phyloP scores from a whole-genome alignment of 345 rosid species.

The Melastoma malabathricum region DNA sequence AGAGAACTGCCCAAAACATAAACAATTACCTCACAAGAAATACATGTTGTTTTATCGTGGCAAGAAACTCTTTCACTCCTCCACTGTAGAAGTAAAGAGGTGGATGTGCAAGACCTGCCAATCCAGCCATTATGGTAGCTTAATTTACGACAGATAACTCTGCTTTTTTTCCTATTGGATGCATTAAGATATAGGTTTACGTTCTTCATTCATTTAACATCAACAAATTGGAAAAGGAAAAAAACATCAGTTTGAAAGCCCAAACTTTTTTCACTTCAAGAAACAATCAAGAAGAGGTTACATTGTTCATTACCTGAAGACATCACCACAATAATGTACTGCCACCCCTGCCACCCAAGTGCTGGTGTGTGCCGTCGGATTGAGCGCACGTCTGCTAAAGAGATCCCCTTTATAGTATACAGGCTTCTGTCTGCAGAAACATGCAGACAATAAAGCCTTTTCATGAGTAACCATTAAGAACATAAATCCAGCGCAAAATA shows the following conservation, averaged over 20 bases:
- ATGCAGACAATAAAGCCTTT: background rate
- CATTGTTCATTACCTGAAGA: slow-evolving; percentile 50
- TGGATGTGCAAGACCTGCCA: slow-evolving; percentile 82
- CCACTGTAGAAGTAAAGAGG: slow-evolving; percentile 92
- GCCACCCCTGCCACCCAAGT: slow-evolving; percentile 99
- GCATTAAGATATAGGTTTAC: too few relatives aligned
- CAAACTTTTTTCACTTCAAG: too few relatives aligned
- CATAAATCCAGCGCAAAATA: background rate
- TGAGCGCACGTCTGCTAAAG: slow-evolving; percentile 69
- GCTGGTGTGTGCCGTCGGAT: slow-evolving; percentile 79
- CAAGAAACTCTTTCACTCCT: slow-evolving; percentile 82
- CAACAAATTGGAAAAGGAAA: too few relatives aligned
- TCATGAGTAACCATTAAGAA: too few relatives aligned
- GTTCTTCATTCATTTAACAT: too few relatives aligned
- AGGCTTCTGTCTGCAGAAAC: slow-evolving; percentile 54
- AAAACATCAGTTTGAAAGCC: too few relatives aligned
- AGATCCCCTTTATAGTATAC: slow-evolving; percentile 69
- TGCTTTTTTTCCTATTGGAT: too few relatives aligned
- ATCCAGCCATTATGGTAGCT: background rate
- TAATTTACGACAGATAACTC: too few relatives aligned
- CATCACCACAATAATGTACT: slow-evolving; percentile 76
- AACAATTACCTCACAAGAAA: slow-evolving; percentile 65
- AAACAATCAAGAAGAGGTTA: too few relatives aligned
- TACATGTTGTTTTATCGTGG: slow-evolving; percentile 70
- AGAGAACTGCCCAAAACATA: too few relatives aligned